A percentile compares a stretch with the other conserved stretches of the same genome.
Evolutionary conservation across 441 rosid genomes (phyloP).

Genomic region (Hura crepitans): DNA sequence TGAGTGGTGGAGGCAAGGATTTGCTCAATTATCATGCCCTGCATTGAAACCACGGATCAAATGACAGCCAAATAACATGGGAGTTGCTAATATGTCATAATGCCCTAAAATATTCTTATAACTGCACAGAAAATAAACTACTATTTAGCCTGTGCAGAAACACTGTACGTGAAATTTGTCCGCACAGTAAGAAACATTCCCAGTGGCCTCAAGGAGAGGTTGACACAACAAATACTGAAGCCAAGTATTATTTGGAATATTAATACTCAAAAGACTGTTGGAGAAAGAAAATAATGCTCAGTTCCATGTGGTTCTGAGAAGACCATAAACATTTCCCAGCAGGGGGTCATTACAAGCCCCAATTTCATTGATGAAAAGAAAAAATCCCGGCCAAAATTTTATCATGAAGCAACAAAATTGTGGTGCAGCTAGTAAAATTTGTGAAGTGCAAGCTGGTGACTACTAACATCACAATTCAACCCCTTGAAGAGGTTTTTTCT

Average conservation of each 20-base stretch:
- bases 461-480: background rate
- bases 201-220: too few species aligned
- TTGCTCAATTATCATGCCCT: conserved; percentile 66
- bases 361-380: background rate
- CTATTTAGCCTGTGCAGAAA: background rate
- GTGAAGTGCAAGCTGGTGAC: background rate
- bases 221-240: too few species aligned
- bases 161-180: too few species aligned
- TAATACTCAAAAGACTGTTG: too few species aligned
- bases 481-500: too few species aligned
- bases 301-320: background rate
- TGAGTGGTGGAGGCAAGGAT: conserved; percentile 32
- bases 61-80: background rate
- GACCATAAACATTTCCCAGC: background rate
- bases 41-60: conserved; percentile 16
- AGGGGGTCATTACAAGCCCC: background rate
- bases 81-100: background rate
- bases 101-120: background rate
- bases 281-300: too few species aligned
- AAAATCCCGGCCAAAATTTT: background rate
- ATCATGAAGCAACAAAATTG: background rate
- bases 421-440: background rate
- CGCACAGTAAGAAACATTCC: too few species aligned
- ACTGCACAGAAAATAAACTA: background rate
- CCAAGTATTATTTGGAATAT: too few species aligned